Percentiles rank a stretch among this genome's conserved stretches.
phyloP scores from a whole-genome alignment of 768 basidiomycete species.

The Tricholoma terreum region DNA sequence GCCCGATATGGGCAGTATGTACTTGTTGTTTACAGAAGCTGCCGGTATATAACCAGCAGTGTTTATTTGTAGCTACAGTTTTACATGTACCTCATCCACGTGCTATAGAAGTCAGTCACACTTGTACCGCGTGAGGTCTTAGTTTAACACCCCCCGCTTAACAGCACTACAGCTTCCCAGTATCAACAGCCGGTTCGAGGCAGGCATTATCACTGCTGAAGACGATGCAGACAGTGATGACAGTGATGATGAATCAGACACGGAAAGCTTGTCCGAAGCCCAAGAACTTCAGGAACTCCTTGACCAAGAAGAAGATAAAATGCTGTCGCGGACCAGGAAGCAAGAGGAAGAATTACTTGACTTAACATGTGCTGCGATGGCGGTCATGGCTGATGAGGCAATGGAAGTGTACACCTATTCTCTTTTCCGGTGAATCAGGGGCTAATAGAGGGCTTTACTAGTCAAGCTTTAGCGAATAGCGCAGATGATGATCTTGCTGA shows the following conservation, averaged over 20 bases:
- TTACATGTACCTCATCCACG: too few species aligned
- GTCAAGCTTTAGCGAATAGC: background rate
- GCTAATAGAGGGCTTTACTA: background rate
- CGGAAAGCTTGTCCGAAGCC: background rate
- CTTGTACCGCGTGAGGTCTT: too few species aligned
- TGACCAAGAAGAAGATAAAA: background rate
- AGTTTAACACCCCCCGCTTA: too few species aligned
- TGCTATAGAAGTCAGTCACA: too few species aligned
- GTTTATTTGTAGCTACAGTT: too few species aligned
- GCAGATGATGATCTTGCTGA: background rate
- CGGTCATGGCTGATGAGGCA: conserved; percentile 1
- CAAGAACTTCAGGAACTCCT: background rate
- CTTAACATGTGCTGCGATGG: conserved; percentile 4
- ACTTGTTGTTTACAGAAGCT: too few species aligned
- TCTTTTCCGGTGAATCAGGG: background rate
- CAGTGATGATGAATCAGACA: background rate
- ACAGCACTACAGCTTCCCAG: too few species aligned
- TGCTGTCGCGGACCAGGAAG: background rate
- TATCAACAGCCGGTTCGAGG: conserved; percentile 4
- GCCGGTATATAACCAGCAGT: too few species aligned
- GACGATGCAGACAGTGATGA: too few species aligned
- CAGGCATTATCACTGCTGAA: too few species aligned
- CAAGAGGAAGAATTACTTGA: background rate
- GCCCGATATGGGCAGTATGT: too few species aligned
- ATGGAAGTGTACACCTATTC: background rate